Conservation (phyloP, 2,329 filamentous ascomycete species). For the Niveomyces coronatus region DNA sequence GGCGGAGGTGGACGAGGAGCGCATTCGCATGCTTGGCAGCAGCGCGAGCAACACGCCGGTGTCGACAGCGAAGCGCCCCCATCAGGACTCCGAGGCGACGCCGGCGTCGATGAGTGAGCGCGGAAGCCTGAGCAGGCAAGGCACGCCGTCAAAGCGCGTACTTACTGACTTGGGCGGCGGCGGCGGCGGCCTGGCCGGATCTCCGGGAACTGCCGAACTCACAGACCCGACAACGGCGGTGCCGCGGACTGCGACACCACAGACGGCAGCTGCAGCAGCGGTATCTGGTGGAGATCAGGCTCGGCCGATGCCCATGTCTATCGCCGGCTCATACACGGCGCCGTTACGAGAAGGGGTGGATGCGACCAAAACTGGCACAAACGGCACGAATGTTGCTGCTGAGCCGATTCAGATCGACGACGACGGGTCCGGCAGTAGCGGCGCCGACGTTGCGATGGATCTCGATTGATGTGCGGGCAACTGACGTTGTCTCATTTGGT, state of each 20-base stretch:
- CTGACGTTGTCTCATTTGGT: too few relatives aligned
- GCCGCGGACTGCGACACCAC: background rate
- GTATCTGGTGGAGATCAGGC: background rate
- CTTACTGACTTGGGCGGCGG: background rate
- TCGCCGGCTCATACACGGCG: constrained; percentile 5
- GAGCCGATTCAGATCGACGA: background rate
- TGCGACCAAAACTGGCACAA: background rate
- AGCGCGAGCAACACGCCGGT: background rate
- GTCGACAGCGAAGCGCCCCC: background rate
- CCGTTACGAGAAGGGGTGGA: background rate
- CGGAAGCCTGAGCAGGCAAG: background rate
- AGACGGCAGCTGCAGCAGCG: background rate
- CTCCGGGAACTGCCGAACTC: background rate
- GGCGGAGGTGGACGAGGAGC: constrained; percentile 35
- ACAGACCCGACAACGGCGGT: background rate
- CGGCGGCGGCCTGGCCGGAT: background rate
- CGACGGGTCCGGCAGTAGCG: background rate
- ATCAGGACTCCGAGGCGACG: background rate
- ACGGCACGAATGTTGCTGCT: background rate
- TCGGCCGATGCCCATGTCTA: constrained; percentile 4
- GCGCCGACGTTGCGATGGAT: background rate
- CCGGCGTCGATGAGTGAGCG: background rate
- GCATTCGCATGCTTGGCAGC: constrained; percentile 25
- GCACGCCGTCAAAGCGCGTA: background rate
- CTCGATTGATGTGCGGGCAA: too few relatives aligned